phyloP scores from a whole-genome alignment of 2,329 filamentous ascomycete genomes.

The Cryphonectria parasitica region DNA sequence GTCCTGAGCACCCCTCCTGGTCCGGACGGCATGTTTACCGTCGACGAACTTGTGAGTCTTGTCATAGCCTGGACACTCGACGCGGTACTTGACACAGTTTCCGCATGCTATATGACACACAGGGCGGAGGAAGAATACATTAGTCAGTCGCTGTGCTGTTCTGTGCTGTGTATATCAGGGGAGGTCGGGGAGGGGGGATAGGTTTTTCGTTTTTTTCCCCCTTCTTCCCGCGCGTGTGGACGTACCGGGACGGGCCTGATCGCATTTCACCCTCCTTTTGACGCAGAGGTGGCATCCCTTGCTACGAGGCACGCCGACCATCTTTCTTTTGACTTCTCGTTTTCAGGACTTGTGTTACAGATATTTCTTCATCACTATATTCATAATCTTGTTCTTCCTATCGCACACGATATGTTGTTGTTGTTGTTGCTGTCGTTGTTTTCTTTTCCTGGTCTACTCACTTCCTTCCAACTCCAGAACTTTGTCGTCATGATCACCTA shows the following conservation, averaged over 20 bases:
- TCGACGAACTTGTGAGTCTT: slow-evolving; percentile 45
- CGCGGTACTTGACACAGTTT: slow-evolving; percentile 46
- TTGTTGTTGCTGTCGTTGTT: not conserved
- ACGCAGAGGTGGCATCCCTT: slow-evolving; percentile 46
- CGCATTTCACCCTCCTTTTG: slow-evolving; percentile 49
- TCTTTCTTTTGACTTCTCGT: slow-evolving; percentile 18
- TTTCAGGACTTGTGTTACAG: not conserved
- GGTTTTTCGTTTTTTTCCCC: too few relatives aligned
- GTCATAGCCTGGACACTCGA: slow-evolving; percentile 45
- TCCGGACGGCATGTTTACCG: slow-evolving; percentile 44
- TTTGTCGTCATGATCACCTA: not conserved
- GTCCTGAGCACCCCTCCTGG: slow-evolving; percentile 30
- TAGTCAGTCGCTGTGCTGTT: not conserved
- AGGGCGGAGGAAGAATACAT: not conserved
- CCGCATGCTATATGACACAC: slow-evolving; percentile 33
- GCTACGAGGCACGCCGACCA: slow-evolving; percentile 46
- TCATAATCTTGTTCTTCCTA: too few relatives aligned
- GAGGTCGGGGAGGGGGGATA: not conserved
- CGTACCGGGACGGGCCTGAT: slow-evolving; percentile 45
- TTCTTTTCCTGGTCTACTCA: too few relatives aligned
- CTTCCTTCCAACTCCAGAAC: not conserved
- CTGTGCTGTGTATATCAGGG: too few relatives aligned
- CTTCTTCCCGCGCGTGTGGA: not conserved
- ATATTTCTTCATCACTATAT: not conserved
- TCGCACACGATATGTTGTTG: not conserved